A percentile compares a stretch with the other conserved stretches of the same genome.
Evolutionary conservation across 371 early-diverging fungal genomes (phyloP).

Genomic region (Actinomortierella ambigua): DNA sequence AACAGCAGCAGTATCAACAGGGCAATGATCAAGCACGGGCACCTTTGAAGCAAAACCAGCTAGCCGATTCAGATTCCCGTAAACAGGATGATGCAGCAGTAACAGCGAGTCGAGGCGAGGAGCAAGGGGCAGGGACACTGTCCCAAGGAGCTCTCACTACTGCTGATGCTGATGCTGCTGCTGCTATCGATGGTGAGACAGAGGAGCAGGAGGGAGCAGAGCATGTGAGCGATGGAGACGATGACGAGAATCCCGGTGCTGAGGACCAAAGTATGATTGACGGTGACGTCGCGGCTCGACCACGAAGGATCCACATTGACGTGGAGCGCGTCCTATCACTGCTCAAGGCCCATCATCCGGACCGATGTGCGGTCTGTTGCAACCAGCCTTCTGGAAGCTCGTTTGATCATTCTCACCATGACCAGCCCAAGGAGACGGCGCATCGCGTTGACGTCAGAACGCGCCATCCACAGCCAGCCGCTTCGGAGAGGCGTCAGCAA

Average conservation of each 20-base stretch:
- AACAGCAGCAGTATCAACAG: too few relatives aligned
- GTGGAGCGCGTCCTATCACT: conserved; percentile 22
- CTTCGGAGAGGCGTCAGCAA: too few relatives aligned
- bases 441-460: not conserved
- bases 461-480: too few relatives aligned
- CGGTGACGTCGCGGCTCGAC: not conserved
- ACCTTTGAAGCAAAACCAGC: too few relatives aligned
- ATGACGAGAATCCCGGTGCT: conserved; percentile 6
- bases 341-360: conserved; percentile 28
- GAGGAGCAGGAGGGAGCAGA: conserved; percentile 4
- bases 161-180: conserved; percentile 15
- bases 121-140: too few relatives aligned
- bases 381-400: conserved; percentile 10
- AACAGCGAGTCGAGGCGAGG: too few relatives aligned
- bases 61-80: too few relatives aligned
- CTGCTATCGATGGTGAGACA: conserved; percentile 6
- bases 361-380: conserved; percentile 27
- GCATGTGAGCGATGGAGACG: not conserved
- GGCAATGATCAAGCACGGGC: too few relatives aligned
- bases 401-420: not conserved
- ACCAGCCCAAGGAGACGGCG: conserved; percentile 5
- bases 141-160: too few relatives aligned
- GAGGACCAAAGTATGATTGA: not conserved
- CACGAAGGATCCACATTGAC: conserved; percentile 23
- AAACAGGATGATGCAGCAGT: too few relatives aligned